These are phyloP conservation scores for Citrus reticulata DNA, from an alignment of 345 rosid species.

Conservation along the genomic window DNA sequence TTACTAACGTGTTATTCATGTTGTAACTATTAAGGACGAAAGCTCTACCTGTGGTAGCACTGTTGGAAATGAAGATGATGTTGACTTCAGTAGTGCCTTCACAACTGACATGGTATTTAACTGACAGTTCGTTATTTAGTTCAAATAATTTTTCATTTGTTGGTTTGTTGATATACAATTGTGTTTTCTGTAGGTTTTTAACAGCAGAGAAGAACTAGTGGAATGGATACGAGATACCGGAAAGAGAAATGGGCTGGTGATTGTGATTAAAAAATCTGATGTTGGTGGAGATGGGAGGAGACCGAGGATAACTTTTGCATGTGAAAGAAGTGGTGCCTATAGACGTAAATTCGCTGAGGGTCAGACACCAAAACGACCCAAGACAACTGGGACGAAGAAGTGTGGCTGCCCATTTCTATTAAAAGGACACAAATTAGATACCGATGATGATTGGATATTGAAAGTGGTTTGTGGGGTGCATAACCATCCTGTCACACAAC, in stretches of 20 bases:
- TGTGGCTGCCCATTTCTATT: slow-evolving; percentile 16
- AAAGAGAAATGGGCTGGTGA: slow-evolving; percentile 13
- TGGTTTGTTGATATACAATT: background rate
- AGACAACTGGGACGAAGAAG: slow-evolving; percentile 11
- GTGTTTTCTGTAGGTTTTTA: background rate
- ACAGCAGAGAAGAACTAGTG: slow-evolving; percentile 11
- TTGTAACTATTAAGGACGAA: slow-evolving; percentile 1
- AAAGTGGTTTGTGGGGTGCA: slow-evolving; percentile 18
- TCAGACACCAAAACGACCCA: slow-evolving; percentile 11
- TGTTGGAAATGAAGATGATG: slow-evolving; percentile 6
- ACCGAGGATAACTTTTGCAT: slow-evolving; percentile 16
- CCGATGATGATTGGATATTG: slow-evolving; percentile 16
- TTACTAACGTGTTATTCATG: background rate
- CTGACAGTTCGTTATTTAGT: background rate
- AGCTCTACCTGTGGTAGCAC: slow-evolving; percentile 18
- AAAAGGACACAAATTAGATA: slow-evolving; percentile 14
- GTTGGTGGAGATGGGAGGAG: slow-evolving; percentile 16
- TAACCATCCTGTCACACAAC: slow-evolving; percentile 12
- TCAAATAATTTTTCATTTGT: background rate
- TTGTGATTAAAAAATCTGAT: slow-evolving; percentile 15
- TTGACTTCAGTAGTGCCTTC: slow-evolving; percentile 9
- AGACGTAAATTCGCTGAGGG: slow-evolving; percentile 8
- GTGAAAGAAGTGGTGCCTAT: slow-evolving; percentile 20
- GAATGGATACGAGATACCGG: slow-evolving; percentile 14
- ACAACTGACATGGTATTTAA: slow-evolving; percentile 11